phyloP scores from a whole-genome alignment of 2,329 filamentous ascomycete genomes.

The Graphilbum ipis-grandicollis region DNA sequence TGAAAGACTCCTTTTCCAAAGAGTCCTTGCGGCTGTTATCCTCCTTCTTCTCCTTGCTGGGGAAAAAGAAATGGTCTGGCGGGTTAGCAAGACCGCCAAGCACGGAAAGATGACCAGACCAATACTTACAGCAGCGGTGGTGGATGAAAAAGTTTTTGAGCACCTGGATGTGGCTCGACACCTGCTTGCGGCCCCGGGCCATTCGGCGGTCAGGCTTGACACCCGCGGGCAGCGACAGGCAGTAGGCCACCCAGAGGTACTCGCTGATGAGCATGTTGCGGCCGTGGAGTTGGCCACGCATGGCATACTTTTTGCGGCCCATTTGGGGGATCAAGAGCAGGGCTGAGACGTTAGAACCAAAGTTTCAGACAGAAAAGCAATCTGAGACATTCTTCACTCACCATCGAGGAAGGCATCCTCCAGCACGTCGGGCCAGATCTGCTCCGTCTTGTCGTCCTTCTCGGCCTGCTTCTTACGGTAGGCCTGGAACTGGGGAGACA shows the following conservation, averaged over 20 bases:
- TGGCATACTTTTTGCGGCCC: conserved; percentile 48
- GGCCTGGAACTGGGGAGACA: conserved; percentile 44
- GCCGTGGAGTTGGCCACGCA: conserved; percentile 44
- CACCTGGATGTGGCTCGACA: conserved; percentile 56
- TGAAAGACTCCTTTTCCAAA: conserved; percentile 36
- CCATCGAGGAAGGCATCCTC: conserved; percentile 53
- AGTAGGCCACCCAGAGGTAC: conserved; percentile 43
- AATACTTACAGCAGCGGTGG: conserved; percentile 42
- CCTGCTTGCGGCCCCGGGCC: conserved; percentile 37
- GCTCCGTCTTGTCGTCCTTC: conserved; percentile 43
- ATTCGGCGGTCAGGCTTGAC: conserved; percentile 28
- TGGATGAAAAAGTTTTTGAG: conserved; percentile 48
- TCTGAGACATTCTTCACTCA: conserved; percentile 32
- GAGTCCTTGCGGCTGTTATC: conserved; percentile 21
- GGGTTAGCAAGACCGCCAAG: neutral
- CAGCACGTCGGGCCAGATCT: conserved; percentile 43
- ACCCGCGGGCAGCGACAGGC: conserved; percentile 26
- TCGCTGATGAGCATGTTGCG: conserved; percentile 55
- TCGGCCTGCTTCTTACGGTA: conserved; percentile 49
- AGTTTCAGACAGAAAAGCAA: neutral
- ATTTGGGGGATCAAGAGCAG: conserved; percentile 48
- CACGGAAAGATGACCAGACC: neutral
- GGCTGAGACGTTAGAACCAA: conserved; percentile 20
- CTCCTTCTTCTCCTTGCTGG: conserved; percentile 34
- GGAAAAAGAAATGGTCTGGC: conserved; percentile 43